Percentiles rank a stretch among this genome's conserved stretches.
These are phyloP conservation scores for Ophiosphaerella korrae DNA, from an alignment of 2,329 filamentous ascomycete genomes.

Conservation along the genomic window DNA sequence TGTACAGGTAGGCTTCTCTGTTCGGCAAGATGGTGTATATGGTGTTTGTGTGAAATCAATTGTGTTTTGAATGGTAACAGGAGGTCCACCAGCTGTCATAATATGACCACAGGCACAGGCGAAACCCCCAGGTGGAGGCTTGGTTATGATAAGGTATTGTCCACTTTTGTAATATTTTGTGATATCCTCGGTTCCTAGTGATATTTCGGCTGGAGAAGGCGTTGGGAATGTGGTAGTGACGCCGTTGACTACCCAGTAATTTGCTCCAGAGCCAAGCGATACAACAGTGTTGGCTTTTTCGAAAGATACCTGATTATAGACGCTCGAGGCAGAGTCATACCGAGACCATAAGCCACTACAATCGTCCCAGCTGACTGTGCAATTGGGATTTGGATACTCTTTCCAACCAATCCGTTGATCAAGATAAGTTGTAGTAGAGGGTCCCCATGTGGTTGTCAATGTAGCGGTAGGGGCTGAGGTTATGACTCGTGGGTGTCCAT, in stretches of 20 bases:
- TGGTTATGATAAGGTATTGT: constrained; percentile 15
- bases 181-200: constrained; percentile 16
- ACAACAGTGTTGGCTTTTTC: constrained; percentile 15
- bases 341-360: constrained; percentile 18
- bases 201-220: constrained; percentile 11
- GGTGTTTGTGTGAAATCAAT: constrained; percentile 17
- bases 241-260: constrained; percentile 14
- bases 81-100: constrained; percentile 16
- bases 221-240: constrained; percentile 18
- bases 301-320: constrained; percentile 17
- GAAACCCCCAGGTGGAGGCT: constrained; percentile 15
- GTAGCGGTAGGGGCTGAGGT: constrained; percentile 18
- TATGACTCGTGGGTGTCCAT: constrained; percentile 23
- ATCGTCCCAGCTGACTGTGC: constrained; percentile 19
- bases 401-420: constrained; percentile 4
- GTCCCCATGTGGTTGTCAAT: constrained; percentile 9
- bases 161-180: background rate
- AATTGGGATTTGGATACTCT: constrained; percentile 11
- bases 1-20: constrained; percentile 21
- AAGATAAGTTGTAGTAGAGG: constrained; percentile 16
- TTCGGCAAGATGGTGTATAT: constrained; percentile 22
- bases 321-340: constrained; percentile 18
- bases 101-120: constrained; percentile 12
- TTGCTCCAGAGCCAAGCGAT: constrained; percentile 11
- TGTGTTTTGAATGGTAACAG: constrained; percentile 16